Percentiles rank a stretch among this genome's conserved stretches.
Conservation (phyloP, 768 basidiomycete species). For the Suillus bovinus region DNA sequence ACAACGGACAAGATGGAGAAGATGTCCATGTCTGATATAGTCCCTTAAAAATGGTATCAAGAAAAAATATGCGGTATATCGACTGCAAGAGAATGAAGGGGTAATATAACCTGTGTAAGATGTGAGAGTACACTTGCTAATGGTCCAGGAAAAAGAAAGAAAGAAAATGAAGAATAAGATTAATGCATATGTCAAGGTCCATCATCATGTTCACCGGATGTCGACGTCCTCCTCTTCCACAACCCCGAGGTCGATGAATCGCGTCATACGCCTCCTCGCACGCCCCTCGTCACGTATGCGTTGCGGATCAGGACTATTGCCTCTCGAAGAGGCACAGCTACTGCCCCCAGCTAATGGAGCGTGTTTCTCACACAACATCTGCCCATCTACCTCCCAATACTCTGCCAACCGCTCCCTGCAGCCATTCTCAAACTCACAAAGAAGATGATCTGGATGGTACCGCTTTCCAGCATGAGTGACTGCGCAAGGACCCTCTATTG, state of each 20-base stretch:
- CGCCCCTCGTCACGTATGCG: conserved; percentile 37
- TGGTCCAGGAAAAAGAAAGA: neutral
- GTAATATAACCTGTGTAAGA: conserved; percentile 1
- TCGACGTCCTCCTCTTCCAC: conserved; percentile 29
- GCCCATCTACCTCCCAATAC: conserved; percentile 87
- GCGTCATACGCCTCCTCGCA: conserved; percentile 77
- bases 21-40: neutral
- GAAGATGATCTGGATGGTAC: conserved; percentile 88
- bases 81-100: conserved; percentile 1
- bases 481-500: conserved; percentile 93
- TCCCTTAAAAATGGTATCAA: neutral
- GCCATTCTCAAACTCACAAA: conserved; percentile 66
- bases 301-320: conserved; percentile 16
- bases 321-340: conserved; percentile 23
- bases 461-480: conserved; percentile 78
- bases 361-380: conserved; percentile 87
- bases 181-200: conserved; percentile 1
- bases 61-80: conserved; percentile 2
- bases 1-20: neutral
- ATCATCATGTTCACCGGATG: conserved; percentile 26
- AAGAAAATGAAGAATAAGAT: neutral
- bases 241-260: conserved; percentile 70
- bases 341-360: conserved; percentile 37
- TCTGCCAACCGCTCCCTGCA: conserved; percentile 67
- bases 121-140: conserved; percentile 4